Percentiles rank a stretch among this genome's conserved stretches.
These are phyloP conservation scores for Suillus placidus DNA, from an alignment of 768 basidiomycete species.

Conservation along the genomic window DNA sequence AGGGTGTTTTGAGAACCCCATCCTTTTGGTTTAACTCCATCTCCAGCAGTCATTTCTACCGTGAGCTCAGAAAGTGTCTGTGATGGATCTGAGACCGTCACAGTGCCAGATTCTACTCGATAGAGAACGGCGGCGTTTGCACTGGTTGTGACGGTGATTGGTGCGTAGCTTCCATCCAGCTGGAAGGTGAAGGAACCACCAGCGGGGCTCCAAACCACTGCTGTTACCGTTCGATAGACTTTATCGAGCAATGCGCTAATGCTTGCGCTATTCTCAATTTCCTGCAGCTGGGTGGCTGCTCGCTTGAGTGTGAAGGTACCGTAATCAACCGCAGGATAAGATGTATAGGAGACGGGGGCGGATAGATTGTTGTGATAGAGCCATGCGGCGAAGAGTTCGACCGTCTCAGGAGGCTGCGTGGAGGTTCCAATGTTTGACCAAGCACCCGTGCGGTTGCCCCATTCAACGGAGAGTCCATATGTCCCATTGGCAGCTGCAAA, in stretches of 20 bases:
- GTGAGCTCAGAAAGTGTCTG: constrained; percentile 46
- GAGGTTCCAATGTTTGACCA: constrained; percentile 70
- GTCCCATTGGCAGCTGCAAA: constrained; percentile 38
- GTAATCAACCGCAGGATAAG: constrained; percentile 52
- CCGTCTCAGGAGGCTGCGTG: constrained; percentile 54
- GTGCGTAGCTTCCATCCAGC: constrained; percentile 22
- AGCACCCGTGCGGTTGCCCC: constrained; percentile 53
- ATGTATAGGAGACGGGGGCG: constrained; percentile 52
- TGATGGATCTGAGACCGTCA: constrained; percentile 69
- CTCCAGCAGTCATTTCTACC: constrained; percentile 38
- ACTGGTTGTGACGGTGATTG: constrained; percentile 40
- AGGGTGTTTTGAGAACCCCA: constrained; percentile 22
- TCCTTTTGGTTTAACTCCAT: constrained; percentile 18
- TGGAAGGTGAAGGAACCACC: constrained; percentile 48
- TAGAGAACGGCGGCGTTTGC: constrained; percentile 50
- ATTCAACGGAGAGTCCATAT: constrained; percentile 40
- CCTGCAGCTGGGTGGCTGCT: constrained; percentile 33
- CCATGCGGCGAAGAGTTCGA: constrained; percentile 69
- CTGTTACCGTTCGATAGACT: constrained; percentile 43
- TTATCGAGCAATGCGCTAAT: constrained; percentile 58
- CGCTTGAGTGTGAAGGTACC: constrained; percentile 44
- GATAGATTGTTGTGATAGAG: constrained; percentile 44
- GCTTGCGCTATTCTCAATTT: constrained; percentile 48
- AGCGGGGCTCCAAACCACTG: constrained; percentile 56
- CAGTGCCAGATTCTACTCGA: constrained; percentile 39